A percentile compares a stretch with the other conserved stretches of the same genome.
Conservation (phyloP, 2,329 filamentous ascomycete genomes). For the Cladosporium sp. region DNA sequence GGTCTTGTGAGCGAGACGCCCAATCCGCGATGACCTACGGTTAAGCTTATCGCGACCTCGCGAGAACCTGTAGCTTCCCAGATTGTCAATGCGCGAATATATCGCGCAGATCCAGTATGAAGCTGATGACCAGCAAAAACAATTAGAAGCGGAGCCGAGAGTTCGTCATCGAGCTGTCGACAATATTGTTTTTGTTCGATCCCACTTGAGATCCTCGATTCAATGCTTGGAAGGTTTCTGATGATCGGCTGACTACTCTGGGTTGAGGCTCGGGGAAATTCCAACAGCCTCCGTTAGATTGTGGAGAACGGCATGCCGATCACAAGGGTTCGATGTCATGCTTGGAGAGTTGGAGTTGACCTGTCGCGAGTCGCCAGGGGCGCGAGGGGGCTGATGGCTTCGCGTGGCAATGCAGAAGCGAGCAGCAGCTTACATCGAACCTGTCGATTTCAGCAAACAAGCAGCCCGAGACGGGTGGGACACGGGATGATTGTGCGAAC, state of each 20-base stretch:
- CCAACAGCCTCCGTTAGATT: neutral
- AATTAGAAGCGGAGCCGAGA: too few relatives aligned
- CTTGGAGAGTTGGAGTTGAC: neutral
- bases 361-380: neutral
- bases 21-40: too few relatives aligned
- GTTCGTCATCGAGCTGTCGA: too few relatives aligned
- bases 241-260: slow-evolving; percentile 2
- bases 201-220: neutral
- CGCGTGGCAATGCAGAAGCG: neutral
- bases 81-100: too few relatives aligned
- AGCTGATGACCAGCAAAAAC: too few relatives aligned
- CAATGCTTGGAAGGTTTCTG: slow-evolving; percentile 2
- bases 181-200: too few relatives aligned
- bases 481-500: neutral
- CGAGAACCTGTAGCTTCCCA: too few relatives aligned
- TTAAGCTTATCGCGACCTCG: too few relatives aligned
- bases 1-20: too few relatives aligned
- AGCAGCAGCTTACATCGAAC: neutral
- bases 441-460: neutral
- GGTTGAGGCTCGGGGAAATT: slow-evolving; percentile 5
- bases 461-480: neutral
- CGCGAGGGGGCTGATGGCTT: neutral
- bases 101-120: too few relatives aligned
- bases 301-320: neutral
- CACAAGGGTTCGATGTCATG: neutral